Evolutionary conservation across 1,139 yeast genomes (phyloP).

Genomic region (Saccharomyces hybrid): DNA sequence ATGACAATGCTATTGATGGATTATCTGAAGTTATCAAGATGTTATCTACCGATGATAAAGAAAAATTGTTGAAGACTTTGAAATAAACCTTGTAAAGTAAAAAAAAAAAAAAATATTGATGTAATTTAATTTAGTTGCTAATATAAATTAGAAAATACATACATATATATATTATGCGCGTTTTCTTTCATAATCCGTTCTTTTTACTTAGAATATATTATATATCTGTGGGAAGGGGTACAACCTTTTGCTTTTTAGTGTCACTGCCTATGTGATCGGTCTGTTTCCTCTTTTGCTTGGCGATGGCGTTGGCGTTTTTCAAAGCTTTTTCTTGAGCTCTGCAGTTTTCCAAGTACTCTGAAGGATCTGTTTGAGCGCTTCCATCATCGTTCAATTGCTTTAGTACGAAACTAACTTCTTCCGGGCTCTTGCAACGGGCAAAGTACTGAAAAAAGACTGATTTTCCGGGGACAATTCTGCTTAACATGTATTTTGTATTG

Average conservation of each 20-base stretch:
- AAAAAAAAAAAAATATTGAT: neutral
- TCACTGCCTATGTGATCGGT: conserved; percentile 6
- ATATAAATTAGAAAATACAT: neutral
- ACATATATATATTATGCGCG: neutral
- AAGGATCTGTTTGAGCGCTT: conserved; percentile 16
- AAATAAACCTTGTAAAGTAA: neutral
- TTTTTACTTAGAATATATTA: neutral
- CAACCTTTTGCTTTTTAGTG: neutral
- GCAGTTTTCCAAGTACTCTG: conserved; percentile 14
- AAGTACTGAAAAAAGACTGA: conserved; percentile 52
- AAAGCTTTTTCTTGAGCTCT: conserved; percentile 18
- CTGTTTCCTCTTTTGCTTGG: conserved; percentile 10
- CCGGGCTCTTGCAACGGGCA: conserved; percentile 49
- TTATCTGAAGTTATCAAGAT: conserved; percentile 54
- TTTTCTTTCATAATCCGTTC: neutral
- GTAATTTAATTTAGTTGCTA: neutral
- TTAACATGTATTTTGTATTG: conserved; percentile 73
- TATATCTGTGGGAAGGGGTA: neutral
- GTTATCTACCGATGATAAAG: conserved; percentile 56
- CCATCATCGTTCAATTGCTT: conserved; percentile 18
- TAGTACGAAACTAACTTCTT: conserved; percentile 38
- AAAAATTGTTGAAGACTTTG: conserved; percentile 26
- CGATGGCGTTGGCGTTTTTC: neutral
- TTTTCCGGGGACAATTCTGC: conserved; percentile 77
- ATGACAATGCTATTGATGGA: conserved; percentile 47